Evolutionary conservation across 2,329 filamentous ascomycete genomes (phyloP).

Genomic region (Aspergillus fumigatiaffinis): DNA sequence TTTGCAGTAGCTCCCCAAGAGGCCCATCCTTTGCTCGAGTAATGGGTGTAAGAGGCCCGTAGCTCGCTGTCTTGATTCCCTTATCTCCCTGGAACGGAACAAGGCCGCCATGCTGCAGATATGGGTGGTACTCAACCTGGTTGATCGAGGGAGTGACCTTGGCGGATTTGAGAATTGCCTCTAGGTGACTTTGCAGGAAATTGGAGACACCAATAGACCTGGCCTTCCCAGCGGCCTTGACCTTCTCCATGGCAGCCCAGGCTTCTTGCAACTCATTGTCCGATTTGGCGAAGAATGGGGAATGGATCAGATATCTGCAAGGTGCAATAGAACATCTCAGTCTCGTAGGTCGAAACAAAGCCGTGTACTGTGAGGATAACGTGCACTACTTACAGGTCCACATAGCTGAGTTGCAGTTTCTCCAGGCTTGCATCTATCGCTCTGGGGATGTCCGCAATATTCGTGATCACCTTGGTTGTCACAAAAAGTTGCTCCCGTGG

Average conservation of each 20-base stretch:
- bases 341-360: not conserved
- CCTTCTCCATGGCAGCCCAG: conserved; percentile 58
- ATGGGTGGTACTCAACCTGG: conserved; percentile 41
- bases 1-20: conserved; percentile 49
- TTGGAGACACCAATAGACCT: conserved; percentile 62
- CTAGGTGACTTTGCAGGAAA: conserved; percentile 53
- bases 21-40: conserved; percentile 55
- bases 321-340: not conserved
- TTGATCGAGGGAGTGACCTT: conserved; percentile 38
- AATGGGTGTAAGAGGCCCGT: conserved; percentile 45
- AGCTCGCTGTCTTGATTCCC: conserved; percentile 41
- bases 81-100: conserved; percentile 39
- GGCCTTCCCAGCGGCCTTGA: conserved; percentile 55
- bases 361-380: not conserved
- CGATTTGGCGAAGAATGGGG: conserved; percentile 54
- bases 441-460: conserved; percentile 52
- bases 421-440: conserved; percentile 55
- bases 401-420: conserved; percentile 58
- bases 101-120: conserved; percentile 44
- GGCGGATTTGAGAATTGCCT: conserved; percentile 47
- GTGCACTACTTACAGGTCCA: conserved; percentile 51
- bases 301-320: conserved; percentile 57
- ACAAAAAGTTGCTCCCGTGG: conserved; percentile 48
- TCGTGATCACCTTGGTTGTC: conserved; percentile 55
- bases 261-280: conserved; percentile 53